Evolutionary conservation across 176 grass and related monocot species (phyloP).

Genomic region (Paspalum notatum): DNA sequence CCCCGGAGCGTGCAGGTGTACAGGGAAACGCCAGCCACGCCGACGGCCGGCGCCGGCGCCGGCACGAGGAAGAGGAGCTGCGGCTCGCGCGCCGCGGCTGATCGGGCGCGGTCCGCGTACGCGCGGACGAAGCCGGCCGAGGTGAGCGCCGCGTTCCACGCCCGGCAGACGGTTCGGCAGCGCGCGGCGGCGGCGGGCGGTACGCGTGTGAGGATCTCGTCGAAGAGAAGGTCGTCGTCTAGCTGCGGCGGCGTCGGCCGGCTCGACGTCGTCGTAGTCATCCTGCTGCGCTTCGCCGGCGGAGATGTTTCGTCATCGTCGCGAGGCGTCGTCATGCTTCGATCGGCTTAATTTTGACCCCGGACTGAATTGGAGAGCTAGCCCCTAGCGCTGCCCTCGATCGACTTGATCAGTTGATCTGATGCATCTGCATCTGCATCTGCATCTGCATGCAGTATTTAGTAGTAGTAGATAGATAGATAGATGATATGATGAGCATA

Average conservation of each 20-base stretch:
- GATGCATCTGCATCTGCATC: too few species aligned
- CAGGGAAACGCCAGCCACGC: neutral
- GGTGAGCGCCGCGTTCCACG: constrained; percentile 4
- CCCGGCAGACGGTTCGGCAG: neutral
- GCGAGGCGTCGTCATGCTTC: too few species aligned
- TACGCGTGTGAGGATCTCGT: neutral
- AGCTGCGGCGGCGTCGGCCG: neutral
- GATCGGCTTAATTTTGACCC: too few species aligned
- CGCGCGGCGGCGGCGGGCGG: neutral
- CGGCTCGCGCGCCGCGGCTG: neutral
- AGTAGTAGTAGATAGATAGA: too few species aligned
- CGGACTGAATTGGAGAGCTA: too few species aligned
- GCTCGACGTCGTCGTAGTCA: neutral
- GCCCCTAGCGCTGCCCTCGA: too few species aligned
- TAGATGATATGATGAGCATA: too few species aligned
- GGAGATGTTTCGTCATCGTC: too few species aligned
- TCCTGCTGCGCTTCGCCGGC: neutral
- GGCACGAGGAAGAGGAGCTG: constrained; percentile 3
- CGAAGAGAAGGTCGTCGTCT: neutral
- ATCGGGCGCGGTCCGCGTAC: neutral
- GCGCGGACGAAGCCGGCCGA: neutral
- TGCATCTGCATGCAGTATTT: too few species aligned
- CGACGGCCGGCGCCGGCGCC: neutral
- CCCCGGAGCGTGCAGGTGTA: neutral
- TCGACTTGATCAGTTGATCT: too few species aligned